phyloP scores from a whole-genome alignment of 352 stramenopile genomes.

The Phytopythium mirpurense region DNA sequence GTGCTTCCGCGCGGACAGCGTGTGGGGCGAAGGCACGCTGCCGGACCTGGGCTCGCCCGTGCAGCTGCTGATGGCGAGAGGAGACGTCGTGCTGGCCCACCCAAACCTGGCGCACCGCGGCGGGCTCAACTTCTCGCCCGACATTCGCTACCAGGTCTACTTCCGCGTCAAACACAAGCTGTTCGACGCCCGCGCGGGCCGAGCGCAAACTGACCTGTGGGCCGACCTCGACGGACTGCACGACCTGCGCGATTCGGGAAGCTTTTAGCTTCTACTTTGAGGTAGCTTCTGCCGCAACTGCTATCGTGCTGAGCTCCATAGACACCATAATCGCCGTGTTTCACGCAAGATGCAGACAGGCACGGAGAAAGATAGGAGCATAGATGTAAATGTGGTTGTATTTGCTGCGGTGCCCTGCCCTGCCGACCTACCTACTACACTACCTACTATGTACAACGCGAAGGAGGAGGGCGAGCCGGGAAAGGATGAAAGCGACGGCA shows the following conservation, averaged over 20 bases:
- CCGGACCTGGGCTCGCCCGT: constrained; percentile 56
- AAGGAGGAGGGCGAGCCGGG: neutral
- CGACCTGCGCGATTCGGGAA: constrained; percentile 3
- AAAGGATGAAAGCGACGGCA: neutral
- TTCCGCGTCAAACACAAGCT: constrained; percentile 76
- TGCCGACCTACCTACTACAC: neutral
- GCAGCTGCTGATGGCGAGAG: constrained; percentile 45
- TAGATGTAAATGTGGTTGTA: neutral
- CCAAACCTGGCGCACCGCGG: constrained; percentile 69
- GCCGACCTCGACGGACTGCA: constrained; percentile 52
- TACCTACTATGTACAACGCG: constrained; percentile 5
- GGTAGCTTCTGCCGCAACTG: no score
- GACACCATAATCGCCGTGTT: neutral
- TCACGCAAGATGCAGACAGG: no score
- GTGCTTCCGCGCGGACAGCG: constrained; percentile 59
- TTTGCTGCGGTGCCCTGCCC: neutral
- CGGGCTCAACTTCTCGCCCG: constrained; percentile 74
- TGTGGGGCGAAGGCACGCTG: constrained; percentile 73
- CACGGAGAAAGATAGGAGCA: neutral
- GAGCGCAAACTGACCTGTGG: constrained; percentile 29
- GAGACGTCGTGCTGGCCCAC: constrained; percentile 70
- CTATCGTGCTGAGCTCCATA: no score
- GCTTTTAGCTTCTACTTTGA: neutral
- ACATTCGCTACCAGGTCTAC: constrained; percentile 82
- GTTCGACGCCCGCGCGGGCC: constrained; percentile 27